Base-by-base conservation (phyloP, 306 rosid genomes). In the Castanospermum australe region DNA sequence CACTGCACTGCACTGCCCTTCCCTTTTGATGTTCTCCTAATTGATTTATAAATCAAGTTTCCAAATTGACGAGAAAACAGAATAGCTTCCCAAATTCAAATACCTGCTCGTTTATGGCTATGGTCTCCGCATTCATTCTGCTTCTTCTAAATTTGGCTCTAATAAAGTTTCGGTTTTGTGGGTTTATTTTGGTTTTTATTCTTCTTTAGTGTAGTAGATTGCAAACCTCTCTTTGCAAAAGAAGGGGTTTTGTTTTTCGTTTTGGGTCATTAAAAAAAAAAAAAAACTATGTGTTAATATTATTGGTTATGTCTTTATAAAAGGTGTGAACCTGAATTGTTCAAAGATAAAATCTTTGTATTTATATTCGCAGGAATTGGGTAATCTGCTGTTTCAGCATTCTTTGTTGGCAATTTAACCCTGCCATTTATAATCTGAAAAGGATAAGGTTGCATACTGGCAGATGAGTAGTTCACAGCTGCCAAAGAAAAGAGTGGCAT, bases 401-500 rank as follows among this genome's bases (percentile, higher is more conserved):
- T 38, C 67, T 47, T 48, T 64, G 45, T 36, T 72, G 51, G 52
- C 67, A 7, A 42, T 39, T 68, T 15, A 64, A 42, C 30, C 42
- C 59, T 25, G 21, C 42, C 56, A 78, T 54, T 63, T 76, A 21
- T 54, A 41, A 56, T 39, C 66, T 13, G 66, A 42, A 59, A 70
- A 73, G 52, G 30, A n/a, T 14, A 28, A 66, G 54, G 30, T 18
- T 63, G 56, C 15, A 22, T 50, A 4, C 21, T 10, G 51, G 60
- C 41, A 77, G 57, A 91, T 91, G 94, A 77, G 83, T 24, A 81
- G 54, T 83, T 63, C 88, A 17, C 81, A 88, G 86, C 59, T 71
- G 79, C 90, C 92, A n/a, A 90, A 84, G 85, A 92, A 75, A 78
- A 93, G 97, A 86, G 98, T 95, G 72, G 97, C 99, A 2, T 95